A percentile compares a stretch with the other conserved stretches of the same genome.
These are phyloP conservation scores for Acidomyces sp. DNA, from an alignment of 495 filamentous ascomycete genomes.

Conservation along the genomic window DNA sequence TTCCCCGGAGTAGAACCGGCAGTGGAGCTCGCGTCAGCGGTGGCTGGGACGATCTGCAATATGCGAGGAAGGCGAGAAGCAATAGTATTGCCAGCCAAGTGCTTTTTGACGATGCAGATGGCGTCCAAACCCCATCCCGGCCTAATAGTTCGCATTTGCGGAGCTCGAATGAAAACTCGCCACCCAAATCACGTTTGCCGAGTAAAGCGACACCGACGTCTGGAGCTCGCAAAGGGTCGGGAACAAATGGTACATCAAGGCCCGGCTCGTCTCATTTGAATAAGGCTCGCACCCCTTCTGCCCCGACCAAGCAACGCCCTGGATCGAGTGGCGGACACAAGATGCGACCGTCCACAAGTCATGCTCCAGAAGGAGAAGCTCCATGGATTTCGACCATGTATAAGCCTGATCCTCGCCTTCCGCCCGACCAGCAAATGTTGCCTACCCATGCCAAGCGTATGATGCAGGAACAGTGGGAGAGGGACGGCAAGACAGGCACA, in stretches of 20 bases:
- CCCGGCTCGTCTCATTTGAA: slow-evolving; percentile 5
- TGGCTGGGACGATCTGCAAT: slow-evolving; percentile 48
- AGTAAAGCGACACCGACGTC: slow-evolving; percentile 23
- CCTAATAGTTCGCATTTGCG: slow-evolving; percentile 8
- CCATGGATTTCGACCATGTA: slow-evolving; percentile 94
- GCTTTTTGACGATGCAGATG: slow-evolving; percentile 40
- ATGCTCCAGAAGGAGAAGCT: slow-evolving; percentile 79
- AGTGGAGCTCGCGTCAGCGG: slow-evolving; percentile 38
- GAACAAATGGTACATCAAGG: slow-evolving; percentile 2
- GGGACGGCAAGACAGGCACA: slow-evolving; percentile 68
- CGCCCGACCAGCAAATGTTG: slow-evolving; percentile 87
- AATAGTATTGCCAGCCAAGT: slow-evolving; percentile 50
- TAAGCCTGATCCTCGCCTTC: slow-evolving; percentile 86
- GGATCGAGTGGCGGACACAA: slow-evolving; percentile 7
- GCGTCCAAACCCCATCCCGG: slow-evolving; percentile 19
- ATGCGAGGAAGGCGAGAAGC: slow-evolving; percentile 56
- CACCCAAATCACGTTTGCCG: slow-evolving; percentile 26
- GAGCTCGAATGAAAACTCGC: slow-evolving; percentile 17
- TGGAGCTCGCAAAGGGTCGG: slow-evolving; percentile 20
- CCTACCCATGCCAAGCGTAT: slow-evolving; percentile 85
- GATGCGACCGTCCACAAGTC: slow-evolving; percentile 42
- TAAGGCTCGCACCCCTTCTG: slow-evolving; percentile 7
- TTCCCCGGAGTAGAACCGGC: slow-evolving; percentile 46
- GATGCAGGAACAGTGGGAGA: slow-evolving; percentile 90
- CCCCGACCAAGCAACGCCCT: slow-evolving; percentile 1